A percentile compares a stretch with the other conserved stretches of the same genome.
Conservation (phyloP, 2,329 filamentous ascomycete genomes). For the Fusarium nelsonii region DNA sequence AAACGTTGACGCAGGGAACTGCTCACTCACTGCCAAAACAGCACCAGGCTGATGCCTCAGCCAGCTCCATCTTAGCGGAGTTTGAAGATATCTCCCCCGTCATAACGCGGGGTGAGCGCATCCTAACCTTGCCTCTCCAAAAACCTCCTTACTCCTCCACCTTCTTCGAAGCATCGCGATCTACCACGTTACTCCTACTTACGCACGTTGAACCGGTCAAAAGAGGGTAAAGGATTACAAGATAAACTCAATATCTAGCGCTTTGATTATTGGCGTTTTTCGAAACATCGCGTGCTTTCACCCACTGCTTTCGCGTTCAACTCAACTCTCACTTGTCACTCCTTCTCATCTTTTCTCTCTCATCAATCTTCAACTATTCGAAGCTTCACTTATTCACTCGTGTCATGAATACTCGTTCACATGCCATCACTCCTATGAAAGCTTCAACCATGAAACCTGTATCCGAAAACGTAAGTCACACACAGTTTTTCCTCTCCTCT, state of each 20-base stretch:
- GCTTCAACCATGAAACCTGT: slow-evolving; percentile 29
- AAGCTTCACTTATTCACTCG: background rate
- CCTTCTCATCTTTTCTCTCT: background rate
- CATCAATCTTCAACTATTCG: background rate
- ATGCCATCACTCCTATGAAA: background rate
- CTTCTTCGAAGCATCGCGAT: slow-evolving; percentile 10
- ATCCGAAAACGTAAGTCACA: slow-evolving; percentile 23
- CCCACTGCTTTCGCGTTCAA: background rate
- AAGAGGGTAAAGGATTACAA: background rate
- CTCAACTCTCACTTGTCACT: background rate
- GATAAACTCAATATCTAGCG: background rate
- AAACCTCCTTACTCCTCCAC: background rate
- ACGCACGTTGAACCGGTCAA: slow-evolving; percentile 6
- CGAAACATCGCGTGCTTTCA: slow-evolving; percentile 2
- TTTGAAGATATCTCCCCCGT: background rate
- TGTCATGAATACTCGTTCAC: background rate
- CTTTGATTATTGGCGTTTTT: background rate
- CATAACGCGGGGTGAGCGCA: background rate
- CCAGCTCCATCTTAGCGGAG: background rate
- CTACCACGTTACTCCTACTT: slow-evolving; percentile 15
- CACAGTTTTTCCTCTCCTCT: background rate
- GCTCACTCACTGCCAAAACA: background rate
- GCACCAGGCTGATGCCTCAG: slow-evolving; percentile 11
- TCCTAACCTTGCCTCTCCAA: background rate
- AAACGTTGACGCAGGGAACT: background rate